Base-by-base conservation (phyloP, 1,139 yeast genomes). In the Sporopachydermia cereana region DNA sequence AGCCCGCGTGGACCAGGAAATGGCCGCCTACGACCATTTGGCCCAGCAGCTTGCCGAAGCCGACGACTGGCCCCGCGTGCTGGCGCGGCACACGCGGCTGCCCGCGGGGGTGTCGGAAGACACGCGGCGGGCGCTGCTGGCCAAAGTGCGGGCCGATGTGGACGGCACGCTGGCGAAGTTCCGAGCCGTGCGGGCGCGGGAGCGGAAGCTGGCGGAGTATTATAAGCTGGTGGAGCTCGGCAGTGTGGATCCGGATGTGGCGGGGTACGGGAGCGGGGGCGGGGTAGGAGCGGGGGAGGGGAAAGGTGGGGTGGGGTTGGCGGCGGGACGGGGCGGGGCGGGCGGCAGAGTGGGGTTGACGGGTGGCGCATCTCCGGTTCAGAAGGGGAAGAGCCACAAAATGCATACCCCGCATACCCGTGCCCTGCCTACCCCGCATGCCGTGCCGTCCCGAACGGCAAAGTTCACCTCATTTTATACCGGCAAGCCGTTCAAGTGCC, bases 1-100 rank as follows among this genome's bases (percentile, higher is more conserved):
- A 3, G 69, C 67, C 45, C 66, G 71, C 48, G 67, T 75, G 20
- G 59, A 67, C 44, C 59, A 66, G 20, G 85, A 79, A 47, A 68
- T 76, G 12, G 81, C 69, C 54, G 71, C 65, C 49, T 67, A 74
- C 56, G 67, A 60, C 44, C 56, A 60, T 41, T 79, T 72, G 60
- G 66, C 61, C 51, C 20, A 12, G 9, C 12, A 16, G 5, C 39
- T 34, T 16, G 17, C 39, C 18, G 39, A 34, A 34, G 17, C 39
- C 22, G 39, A 34, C 22, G 39, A 34, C 22, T 34, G 39, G 39
- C 9, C 39, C 9, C 29, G 29, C 7, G 29, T 14, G 7, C 14
- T 25, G 14, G 29, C 29, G 7, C 7, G 14, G 14, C 14, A 25
- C 29, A 14, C 14, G 12, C 29, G 29, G 14, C 14, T 25, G 14